These are phyloP conservation scores for Cladosporium phlei DNA, from an alignment of 2,329 filamentous ascomycete genomes.

Conservation along the genomic window DNA sequence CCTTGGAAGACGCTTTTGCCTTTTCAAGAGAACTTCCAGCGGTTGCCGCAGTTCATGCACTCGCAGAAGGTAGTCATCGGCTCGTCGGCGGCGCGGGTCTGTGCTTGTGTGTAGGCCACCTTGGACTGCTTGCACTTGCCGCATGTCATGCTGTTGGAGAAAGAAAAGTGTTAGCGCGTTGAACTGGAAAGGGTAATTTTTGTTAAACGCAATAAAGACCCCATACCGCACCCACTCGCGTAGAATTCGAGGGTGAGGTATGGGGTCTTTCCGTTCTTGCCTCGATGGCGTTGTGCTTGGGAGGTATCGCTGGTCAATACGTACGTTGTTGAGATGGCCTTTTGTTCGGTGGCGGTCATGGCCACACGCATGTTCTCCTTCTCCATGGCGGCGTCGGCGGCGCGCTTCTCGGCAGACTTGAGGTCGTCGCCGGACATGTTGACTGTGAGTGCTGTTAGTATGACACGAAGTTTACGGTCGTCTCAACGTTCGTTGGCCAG, in stretches of 20 bases:
- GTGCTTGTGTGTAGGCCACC: conserved; percentile 93
- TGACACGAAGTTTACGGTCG: too few species aligned
- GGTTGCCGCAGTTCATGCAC: conserved; percentile 48
- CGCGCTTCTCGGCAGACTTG: conserved; percentile 76
- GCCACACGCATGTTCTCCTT: conserved; percentile 96
- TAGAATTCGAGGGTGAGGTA: conserved; percentile 15
- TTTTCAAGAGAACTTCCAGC: conserved; percentile 46
- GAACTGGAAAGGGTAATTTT: conserved; percentile 2
- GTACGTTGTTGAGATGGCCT: conserved; percentile 59
- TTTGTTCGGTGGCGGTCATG: conserved; percentile 87
- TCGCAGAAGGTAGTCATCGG: conserved; percentile 60
- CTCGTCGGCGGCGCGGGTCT: conserved; percentile 93
- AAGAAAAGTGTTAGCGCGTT: conserved; percentile 40
- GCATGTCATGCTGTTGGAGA: conserved; percentile 74
- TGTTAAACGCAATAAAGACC: conserved; percentile 29
- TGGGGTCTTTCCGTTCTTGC: conserved; percentile 18
- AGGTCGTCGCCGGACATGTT: conserved; percentile 85
- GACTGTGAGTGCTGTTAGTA: conserved; percentile 41
- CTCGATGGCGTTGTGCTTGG: background rate
- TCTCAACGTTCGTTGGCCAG: too few species aligned
- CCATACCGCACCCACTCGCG: conserved; percentile 20
- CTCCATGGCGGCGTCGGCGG: conserved; percentile 69
- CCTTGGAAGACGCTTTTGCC: background rate
- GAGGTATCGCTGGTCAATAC: conserved; percentile 11
- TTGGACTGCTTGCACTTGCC: conserved; percentile 88